Base-by-base conservation (phyloP, 1,139 yeast genomes). In the Pichia sp. region DNA sequence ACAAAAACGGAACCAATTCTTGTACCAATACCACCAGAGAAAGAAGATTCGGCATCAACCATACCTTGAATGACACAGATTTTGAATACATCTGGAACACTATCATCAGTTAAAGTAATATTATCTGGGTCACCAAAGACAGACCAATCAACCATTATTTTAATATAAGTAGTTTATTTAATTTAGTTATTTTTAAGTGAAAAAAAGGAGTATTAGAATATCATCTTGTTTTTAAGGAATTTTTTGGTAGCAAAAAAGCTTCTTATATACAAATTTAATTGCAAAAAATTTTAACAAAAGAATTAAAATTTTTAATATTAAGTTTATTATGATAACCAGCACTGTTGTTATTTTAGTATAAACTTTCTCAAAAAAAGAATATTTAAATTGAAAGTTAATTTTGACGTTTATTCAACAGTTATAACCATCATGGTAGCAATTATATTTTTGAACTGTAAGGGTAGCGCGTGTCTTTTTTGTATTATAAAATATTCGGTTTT, bases 1-100 rank as follows among this genome's bases (percentile, higher is more conserved):
- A 85, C 95, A 66, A 87, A 86, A 3, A 87, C 72, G 0, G 95
- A 72, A 0, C 90, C 84, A 53, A 87, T 81, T 60, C 95, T 76
- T 13, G 88, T 87, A 5, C 89, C 90, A 27, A 46, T 44, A 39
- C 60, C 60, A 44, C 60, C 60, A 10, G 50, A 36, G 39, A 57
- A 57, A 1, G 22, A 39, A 11, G 60, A 34, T 10, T 28, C 55
- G 5, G 58, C 58, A 38, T 52, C 56, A 6, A 46, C 57, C 25
- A 53, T 48, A 29, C 60, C 60, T 49, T 57, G 54, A 6, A 57
- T 34, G n/a, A 52, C 51, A 49, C 60, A 57, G 9, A 52, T 41
- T 39, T 57, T 57, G 38, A 55, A 55, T 25, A 52, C 54, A 44
- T 57, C 60, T 2, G 52, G 44, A 5, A 57, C 55, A 28, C 31